Evolutionary conservation across 306 rosid genomes (phyloP).

Genomic region (Carpinus viminea): DNA sequence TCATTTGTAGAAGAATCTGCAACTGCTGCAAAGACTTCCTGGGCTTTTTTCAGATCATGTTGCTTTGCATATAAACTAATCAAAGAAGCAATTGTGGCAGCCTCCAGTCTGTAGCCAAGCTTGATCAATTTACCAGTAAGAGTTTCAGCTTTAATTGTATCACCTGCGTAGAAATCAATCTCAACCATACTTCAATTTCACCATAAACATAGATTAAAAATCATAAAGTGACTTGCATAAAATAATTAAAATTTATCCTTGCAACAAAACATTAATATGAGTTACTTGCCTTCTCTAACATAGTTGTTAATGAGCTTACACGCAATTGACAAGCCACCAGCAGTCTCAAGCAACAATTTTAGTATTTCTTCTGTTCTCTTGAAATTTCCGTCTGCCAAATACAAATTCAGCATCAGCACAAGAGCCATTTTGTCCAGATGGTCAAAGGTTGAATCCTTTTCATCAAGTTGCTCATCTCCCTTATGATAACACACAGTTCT

Average conservation of each 20-base stretch:
- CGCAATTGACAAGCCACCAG: constrained; percentile 48
- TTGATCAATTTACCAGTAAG: constrained; percentile 45
- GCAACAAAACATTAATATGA: background rate
- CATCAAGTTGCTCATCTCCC: constrained; percentile 45
- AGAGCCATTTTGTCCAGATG: constrained; percentile 65
- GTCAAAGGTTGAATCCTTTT: constrained; percentile 37
- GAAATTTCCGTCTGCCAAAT: constrained; percentile 50
- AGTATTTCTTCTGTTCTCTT: constrained; percentile 45
- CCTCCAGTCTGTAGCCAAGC: constrained; percentile 55
- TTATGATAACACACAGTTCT: constrained; percentile 41
- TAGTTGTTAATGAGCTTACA: constrained; percentile 51
- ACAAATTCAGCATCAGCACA: constrained; percentile 59
- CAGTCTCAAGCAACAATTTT: constrained; percentile 48
- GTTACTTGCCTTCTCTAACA: constrained; percentile 63
- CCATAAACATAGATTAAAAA: constrained; percentile 25
- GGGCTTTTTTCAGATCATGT: constrained; percentile 63
- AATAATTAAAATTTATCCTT: background rate
- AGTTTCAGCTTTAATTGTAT: constrained; percentile 67
- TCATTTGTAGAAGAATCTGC: constrained; percentile 43
- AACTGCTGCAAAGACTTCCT: constrained; percentile 62
- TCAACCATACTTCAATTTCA: background rate
- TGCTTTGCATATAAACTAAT: constrained; percentile 71
- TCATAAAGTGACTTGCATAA: constrained; percentile 8
- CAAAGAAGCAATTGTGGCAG: constrained; percentile 58
- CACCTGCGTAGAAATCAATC: constrained; percentile 54